Conservation (phyloP, 176 grass and related monocot species). For the Canna indica region DNA sequence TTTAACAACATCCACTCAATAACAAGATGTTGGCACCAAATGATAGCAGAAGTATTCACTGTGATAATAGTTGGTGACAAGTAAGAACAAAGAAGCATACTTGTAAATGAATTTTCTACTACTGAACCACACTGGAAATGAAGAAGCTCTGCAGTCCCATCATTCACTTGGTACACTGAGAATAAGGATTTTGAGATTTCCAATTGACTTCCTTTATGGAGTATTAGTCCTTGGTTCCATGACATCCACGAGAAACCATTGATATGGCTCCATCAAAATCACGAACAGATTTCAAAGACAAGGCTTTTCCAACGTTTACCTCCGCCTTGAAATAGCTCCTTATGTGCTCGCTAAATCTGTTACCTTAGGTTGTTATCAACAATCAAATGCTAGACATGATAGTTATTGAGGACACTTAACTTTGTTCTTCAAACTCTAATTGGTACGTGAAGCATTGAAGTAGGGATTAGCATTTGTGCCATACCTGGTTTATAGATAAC, state of each 20-base stretch:
- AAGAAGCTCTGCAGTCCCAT: conserved; percentile 61
- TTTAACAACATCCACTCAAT: conserved; percentile 34
- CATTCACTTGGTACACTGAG: conserved; percentile 85
- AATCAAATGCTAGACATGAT: not conserved
- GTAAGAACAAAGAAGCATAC: conserved; percentile 72
- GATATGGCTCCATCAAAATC: conserved; percentile 90
- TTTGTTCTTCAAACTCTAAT: not conserved
- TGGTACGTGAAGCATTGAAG: not conserved
- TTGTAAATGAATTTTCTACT: conserved; percentile 96
- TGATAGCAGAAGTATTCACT: conserved; percentile 35
- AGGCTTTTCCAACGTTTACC: conserved; percentile 64
- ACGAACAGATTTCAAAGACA: conserved; percentile 42
- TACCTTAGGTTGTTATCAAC: no score
- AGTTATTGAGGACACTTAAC: not conserved
- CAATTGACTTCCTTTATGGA: conserved; percentile 35
- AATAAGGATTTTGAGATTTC: conserved; percentile 53
- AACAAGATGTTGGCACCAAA: conserved; percentile 72
- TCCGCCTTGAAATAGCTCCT: conserved; percentile 92
- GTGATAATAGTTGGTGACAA: conserved; percentile 38
- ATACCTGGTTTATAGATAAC: not conserved
- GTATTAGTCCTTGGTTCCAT: conserved; percentile 65
- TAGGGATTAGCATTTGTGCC: not conserved
- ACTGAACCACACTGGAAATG: conserved; percentile 67
- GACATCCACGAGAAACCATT: conserved; percentile 68
- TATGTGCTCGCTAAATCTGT: no score